Conservation (phyloP, 768 basidiomycete genomes). For the Naganishia kalamii region DNA sequence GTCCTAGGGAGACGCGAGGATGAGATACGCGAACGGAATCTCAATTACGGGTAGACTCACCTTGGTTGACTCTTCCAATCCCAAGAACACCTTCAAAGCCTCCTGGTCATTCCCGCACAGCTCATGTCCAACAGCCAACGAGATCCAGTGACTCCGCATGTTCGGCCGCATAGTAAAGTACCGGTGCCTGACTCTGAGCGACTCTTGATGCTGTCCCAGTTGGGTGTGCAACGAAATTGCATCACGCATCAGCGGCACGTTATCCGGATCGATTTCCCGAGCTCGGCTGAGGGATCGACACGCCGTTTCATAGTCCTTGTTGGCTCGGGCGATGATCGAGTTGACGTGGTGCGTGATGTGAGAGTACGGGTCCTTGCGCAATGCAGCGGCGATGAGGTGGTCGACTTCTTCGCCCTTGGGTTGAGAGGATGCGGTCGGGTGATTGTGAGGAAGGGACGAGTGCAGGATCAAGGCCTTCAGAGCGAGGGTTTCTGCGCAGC, state of each 20-base stretch:
- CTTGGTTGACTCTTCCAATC: slow-evolving; percentile 66
- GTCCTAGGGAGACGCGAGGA: not conserved
- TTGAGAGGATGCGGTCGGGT: slow-evolving; percentile 54
- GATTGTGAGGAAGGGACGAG: slow-evolving; percentile 38
- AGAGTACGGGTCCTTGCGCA: slow-evolving; percentile 51
- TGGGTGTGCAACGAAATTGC: slow-evolving; percentile 83
- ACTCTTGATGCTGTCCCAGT: slow-evolving; percentile 66
- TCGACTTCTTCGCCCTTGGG: slow-evolving; percentile 63
- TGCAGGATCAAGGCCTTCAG: slow-evolving; percentile 81
- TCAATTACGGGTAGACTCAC: slow-evolving; percentile 46
- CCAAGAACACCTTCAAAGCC: slow-evolving; percentile 65
- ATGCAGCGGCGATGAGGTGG: slow-evolving; percentile 38
- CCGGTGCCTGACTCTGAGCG: slow-evolving; percentile 74
- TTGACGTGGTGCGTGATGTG: slow-evolving; percentile 99
- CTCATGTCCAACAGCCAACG: slow-evolving; percentile 78
- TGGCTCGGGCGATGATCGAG: slow-evolving; percentile 86
- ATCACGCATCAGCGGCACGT: slow-evolving; percentile 86
- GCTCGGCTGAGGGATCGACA: slow-evolving; percentile 88
- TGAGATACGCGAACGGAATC: not conserved
- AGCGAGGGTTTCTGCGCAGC: slow-evolving; percentile 71
- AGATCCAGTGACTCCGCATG: slow-evolving; percentile 81
- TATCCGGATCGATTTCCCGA: slow-evolving; percentile 82
- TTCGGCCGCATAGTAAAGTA: slow-evolving; percentile 75
- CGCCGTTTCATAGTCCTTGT: slow-evolving; percentile 91
- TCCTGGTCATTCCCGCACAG: slow-evolving; percentile 67